Evolutionary conservation across 192 early-diverging fungal species (phyloP).

Genomic region (Coemansia nantahalensis): DNA sequence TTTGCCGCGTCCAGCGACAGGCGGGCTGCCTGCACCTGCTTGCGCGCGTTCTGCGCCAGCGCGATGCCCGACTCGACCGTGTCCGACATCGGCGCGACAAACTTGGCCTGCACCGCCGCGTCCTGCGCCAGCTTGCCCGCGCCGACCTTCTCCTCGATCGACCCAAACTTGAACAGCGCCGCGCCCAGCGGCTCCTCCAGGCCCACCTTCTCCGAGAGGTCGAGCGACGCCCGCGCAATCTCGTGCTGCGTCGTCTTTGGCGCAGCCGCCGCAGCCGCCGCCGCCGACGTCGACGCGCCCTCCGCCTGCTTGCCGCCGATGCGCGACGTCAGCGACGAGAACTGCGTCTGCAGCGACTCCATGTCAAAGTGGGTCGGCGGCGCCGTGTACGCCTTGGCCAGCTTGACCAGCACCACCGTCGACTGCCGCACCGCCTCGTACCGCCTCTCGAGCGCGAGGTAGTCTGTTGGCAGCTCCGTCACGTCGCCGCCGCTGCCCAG

Average conservation of each 20-base stretch:
- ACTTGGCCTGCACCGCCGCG: conserved; percentile 64
- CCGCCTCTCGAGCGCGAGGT: conserved; percentile 80
- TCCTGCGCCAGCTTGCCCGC: conserved; percentile 76
- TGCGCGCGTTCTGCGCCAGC: conserved; percentile 81
- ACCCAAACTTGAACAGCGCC: conserved; percentile 82
- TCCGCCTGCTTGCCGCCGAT: conserved; percentile 50
- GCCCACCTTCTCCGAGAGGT: conserved; percentile 66
- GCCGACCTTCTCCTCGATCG: conserved; percentile 84
- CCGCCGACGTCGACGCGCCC: conserved; percentile 40
- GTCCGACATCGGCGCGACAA: conserved; percentile 70
- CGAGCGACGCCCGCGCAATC: conserved; percentile 64
- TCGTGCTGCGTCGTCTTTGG: conserved; percentile 72
- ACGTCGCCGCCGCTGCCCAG: conserved; percentile 77
- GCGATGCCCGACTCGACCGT: conserved; percentile 74
- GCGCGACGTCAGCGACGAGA: conserved; percentile 56
- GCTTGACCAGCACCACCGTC: conserved; percentile 61
- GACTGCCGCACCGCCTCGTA: conserved; percentile 29
- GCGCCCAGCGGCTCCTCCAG: conserved; percentile 83
- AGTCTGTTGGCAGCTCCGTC: conserved; percentile 93
- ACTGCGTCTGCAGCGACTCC: conserved; percentile 60
- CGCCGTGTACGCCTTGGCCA: conserved; percentile 71
- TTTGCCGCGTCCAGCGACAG: conserved; percentile 87
- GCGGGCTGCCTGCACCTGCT: conserved; percentile 77
- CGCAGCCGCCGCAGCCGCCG: conserved; percentile 9
- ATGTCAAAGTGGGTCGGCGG: conserved; percentile 72